Evolutionary conservation across 2,329 filamentous ascomycete genomes (phyloP).

Genomic region (Sporothrix schenckii): DNA sequence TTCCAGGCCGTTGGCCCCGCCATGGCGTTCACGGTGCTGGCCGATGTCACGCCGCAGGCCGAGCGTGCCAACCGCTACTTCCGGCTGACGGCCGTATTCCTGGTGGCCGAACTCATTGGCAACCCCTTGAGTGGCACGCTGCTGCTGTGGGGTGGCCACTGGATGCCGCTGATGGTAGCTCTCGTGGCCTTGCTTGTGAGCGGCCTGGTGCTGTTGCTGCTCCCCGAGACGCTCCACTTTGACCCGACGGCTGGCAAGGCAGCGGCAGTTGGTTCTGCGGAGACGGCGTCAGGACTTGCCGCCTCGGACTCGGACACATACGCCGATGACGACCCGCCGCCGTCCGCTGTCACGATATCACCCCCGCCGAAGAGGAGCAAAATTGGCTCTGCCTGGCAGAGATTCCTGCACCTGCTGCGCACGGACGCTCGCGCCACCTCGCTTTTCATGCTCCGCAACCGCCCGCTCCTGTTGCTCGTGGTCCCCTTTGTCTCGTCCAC

Average conservation of each 20-base stretch:
- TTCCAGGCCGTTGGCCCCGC: constrained; percentile 46
- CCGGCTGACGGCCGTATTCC: constrained; percentile 44
- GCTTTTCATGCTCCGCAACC: constrained; percentile 48
- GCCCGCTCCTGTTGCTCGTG: constrained; percentile 46
- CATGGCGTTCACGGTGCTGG: constrained; percentile 52
- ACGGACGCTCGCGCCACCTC: constrained; percentile 42
- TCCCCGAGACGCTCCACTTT: constrained; percentile 51
- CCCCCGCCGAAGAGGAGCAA: background rate
- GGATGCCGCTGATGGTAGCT: constrained; percentile 47
- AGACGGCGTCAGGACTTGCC: too few relatives aligned
- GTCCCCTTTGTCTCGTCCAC: constrained; percentile 44
- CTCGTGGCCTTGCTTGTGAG: constrained; percentile 41
- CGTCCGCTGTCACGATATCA: constrained; percentile 9
- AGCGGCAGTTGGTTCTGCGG: too few relatives aligned
- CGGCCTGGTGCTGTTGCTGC: constrained; percentile 40
- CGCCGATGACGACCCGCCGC: background rate
- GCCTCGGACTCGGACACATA: background rate
- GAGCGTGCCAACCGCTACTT: constrained; percentile 49
- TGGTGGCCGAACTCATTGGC: constrained; percentile 47
- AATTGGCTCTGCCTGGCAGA: constrained; percentile 5
- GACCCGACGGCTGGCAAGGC: constrained; percentile 30
- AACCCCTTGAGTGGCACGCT: constrained; percentile 49
- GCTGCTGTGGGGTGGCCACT: constrained; percentile 45
- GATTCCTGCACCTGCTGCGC: constrained; percentile 18
- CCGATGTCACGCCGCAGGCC: constrained; percentile 48